These are phyloP conservation scores for Arxiozyma slooffiae DNA, from an alignment of 1,139 yeast genomes.

Conservation along the genomic window DNA sequence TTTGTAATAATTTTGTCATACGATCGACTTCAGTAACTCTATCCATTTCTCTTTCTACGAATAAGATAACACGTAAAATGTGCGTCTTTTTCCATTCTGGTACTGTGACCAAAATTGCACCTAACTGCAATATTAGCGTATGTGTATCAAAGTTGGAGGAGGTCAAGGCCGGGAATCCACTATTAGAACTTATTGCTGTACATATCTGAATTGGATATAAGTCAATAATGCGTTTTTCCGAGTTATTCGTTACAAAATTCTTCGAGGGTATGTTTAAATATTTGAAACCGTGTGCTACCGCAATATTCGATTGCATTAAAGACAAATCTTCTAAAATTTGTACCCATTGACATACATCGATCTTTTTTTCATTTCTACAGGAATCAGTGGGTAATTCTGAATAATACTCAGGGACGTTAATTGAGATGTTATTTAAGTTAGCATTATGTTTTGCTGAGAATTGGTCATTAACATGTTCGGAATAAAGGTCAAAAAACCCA, in stretches of 20 bases:
- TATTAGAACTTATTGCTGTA: slow-evolving; percentile 61
- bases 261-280: slow-evolving; percentile 46
- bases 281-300: slow-evolving; percentile 82
- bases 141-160: slow-evolving; percentile 93
- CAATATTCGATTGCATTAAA: slow-evolving; percentile 88
- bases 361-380: slow-evolving; percentile 61
- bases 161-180: slow-evolving; percentile 41
- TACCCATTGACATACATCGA: slow-evolving; percentile 78
- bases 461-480: neutral
- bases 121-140: slow-evolving; percentile 82
- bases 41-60: slow-evolving; percentile 70
- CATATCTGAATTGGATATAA: slow-evolving; percentile 95
- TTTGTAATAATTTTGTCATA: slow-evolving; percentile 53
- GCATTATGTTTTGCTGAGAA: slow-evolving; percentile 7
- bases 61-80: slow-evolving; percentile 67
- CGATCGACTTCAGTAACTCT: slow-evolving; percentile 59
- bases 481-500: slow-evolving; percentile 59
- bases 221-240: slow-evolving; percentile 54
- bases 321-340: slow-evolving; percentile 82
- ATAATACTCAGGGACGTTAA: slow-evolving; percentile 20
- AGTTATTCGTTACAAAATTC: slow-evolving; percentile 10
- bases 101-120: slow-evolving; percentile 84
- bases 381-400: slow-evolving; percentile 65
- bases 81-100: slow-evolving; percentile 84
- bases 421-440: slow-evolving; percentile 8